A percentile compares a stretch with the other conserved stretches of the same genome.
Evolutionary conservation across 108 stramenopile species (phyloP).

Genomic region (Seminavis robusta): DNA sequence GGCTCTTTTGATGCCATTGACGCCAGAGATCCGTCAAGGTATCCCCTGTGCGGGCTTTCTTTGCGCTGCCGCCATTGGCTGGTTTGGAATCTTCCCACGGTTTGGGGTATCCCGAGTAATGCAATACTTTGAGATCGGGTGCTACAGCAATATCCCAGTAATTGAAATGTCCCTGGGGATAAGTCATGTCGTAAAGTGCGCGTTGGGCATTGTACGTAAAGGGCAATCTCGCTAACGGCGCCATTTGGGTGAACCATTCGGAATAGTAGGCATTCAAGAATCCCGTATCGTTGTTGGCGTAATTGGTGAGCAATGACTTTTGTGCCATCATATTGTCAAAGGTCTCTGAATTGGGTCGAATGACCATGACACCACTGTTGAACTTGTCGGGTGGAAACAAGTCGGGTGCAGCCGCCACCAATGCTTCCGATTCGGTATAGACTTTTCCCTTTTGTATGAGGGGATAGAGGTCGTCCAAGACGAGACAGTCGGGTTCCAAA

Average conservation of each 20-base stretch:
- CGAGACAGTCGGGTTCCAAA: constrained; percentile 79
- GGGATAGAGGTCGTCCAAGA: constrained; percentile 50
- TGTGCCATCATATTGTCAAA: constrained; percentile 45
- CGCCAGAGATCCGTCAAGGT: constrained; percentile 31
- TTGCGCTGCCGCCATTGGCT: not conserved
- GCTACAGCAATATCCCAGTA: constrained; percentile 70
- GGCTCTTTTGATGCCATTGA: constrained; percentile 32
- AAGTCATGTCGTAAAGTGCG: constrained; percentile 69
- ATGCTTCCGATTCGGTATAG: constrained; percentile 36
- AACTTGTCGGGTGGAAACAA: constrained; percentile 83
- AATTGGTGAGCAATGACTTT: constrained; percentile 30
- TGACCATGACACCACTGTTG: constrained; percentile 89
- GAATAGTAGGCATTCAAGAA: constrained; percentile 82
- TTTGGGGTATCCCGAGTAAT: constrained; percentile 74
- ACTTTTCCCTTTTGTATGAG: constrained; percentile 51
- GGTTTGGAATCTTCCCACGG: constrained; percentile 51
- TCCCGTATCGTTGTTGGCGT: constrained; percentile 89
- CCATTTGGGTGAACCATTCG: constrained; percentile 60
- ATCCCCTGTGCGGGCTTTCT: constrained; percentile 1
- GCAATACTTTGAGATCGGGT: constrained; percentile 58
- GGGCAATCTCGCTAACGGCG: constrained; percentile 55
- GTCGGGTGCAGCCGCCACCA: constrained; percentile 86
- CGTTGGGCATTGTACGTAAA: constrained; percentile 84
- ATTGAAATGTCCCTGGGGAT: constrained; percentile 24
- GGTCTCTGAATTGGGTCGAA: constrained; percentile 53